phyloP scores from a whole-genome alignment of 1,139 yeast species.

The Yamadazyma friedrichii region DNA sequence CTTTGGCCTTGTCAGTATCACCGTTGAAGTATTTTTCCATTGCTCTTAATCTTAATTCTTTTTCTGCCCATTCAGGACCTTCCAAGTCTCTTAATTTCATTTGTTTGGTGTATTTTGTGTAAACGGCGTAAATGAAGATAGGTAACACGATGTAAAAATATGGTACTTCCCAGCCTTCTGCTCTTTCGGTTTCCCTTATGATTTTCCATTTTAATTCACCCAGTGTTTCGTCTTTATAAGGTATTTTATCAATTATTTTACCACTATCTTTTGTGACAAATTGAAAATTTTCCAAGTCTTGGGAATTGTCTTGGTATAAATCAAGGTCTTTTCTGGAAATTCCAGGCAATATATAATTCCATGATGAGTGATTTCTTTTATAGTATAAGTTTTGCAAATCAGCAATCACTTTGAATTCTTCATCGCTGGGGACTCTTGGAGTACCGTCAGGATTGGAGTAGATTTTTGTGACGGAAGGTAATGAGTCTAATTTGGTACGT shows the following conservation, averaged over 20 bases:
- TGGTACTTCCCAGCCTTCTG: conserved; percentile 84
- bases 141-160: conserved; percentile 77
- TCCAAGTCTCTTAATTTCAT: conserved; percentile 42
- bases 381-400: conserved; percentile 64
- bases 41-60: conserved; percentile 80
- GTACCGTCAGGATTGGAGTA: conserved; percentile 80
- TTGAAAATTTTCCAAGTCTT: conserved; percentile 59
- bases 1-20: conserved; percentile 57
- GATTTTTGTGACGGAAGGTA: conserved; percentile 57
- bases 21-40: conserved; percentile 63
- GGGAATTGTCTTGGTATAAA: conserved; percentile 61
- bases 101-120: conserved; percentile 48
- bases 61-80: conserved; percentile 77
- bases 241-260: conserved; percentile 77
- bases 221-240: conserved; percentile 74
- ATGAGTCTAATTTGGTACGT: conserved; percentile 42
- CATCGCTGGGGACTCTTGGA: conserved; percentile 67
- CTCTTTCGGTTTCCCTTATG: conserved; percentile 69
- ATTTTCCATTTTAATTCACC: conserved; percentile 82
- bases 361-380: conserved; percentile 57
- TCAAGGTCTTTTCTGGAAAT: conserved; percentile 55
- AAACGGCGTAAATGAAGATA: conserved; percentile 40
- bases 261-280: conserved; percentile 63
- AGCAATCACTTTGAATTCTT: conserved; percentile 72
- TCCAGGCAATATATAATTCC: conserved; percentile 60